A percentile compares a stretch with the other conserved stretches of the same genome.
Conservation (phyloP, 495 filamentous ascomycete species). For the Xylaria acuta region DNA sequence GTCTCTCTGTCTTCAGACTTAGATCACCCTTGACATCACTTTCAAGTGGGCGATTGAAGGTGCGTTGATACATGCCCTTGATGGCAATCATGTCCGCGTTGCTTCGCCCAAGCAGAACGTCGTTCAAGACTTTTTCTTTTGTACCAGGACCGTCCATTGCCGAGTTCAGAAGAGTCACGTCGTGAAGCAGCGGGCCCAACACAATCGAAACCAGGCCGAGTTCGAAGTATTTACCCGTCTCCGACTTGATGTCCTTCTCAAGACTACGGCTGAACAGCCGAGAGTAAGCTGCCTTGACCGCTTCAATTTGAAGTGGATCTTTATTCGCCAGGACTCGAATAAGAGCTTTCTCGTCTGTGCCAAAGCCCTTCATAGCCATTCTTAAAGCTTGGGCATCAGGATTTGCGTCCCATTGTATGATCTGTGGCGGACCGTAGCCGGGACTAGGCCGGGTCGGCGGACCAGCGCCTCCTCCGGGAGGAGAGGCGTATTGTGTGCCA, state of each 20-base stretch:
- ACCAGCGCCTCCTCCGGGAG: constrained; percentile 29
- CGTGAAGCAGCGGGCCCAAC: constrained; percentile 76
- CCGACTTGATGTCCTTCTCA: constrained; percentile 74
- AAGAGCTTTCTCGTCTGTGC: constrained; percentile 80
- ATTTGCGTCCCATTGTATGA: constrained; percentile 68
- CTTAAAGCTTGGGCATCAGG: constrained; percentile 72
- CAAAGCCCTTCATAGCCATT: constrained; percentile 89
- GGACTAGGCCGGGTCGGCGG: constrained; percentile 62
- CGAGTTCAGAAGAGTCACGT: constrained; percentile 67
- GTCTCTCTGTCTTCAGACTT: constrained; percentile 79
- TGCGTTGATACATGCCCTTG: constrained; percentile 73
- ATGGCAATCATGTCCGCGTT: constrained; percentile 88
- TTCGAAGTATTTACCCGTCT: constrained; percentile 76
- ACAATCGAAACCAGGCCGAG: constrained; percentile 72
- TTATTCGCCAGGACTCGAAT: constrained; percentile 69
- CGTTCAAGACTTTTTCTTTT: constrained; percentile 83
- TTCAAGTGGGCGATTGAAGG: constrained; percentile 65
- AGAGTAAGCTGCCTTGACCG: constrained; percentile 70
- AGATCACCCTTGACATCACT: constrained; percentile 76
- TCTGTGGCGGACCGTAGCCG: constrained; percentile 67
- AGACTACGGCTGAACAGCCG: constrained; percentile 68
- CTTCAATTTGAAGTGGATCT: constrained; percentile 74
- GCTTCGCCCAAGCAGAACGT: constrained; percentile 78
- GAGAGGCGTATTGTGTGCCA: constrained; percentile 35
- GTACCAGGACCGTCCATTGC: constrained; percentile 82